Conservation (phyloP, 2,329 filamentous ascomycete genomes). For the Hymenoscyphus scutula region DNA sequence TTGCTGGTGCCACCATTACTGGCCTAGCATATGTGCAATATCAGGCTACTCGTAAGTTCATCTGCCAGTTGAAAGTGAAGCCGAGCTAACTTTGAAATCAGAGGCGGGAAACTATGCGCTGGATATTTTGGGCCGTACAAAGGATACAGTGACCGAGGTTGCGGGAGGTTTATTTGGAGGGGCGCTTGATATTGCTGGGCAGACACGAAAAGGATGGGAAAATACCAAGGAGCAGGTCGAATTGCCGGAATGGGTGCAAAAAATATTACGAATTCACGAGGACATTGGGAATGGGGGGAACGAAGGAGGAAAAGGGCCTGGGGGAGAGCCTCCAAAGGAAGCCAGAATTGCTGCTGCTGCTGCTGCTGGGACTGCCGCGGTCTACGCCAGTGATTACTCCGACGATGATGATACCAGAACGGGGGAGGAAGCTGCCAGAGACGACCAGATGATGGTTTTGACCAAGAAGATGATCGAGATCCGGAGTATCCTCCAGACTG, state of each 20-base stretch:
- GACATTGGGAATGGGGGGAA: conserved; percentile 49
- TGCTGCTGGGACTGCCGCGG: conserved; percentile 67
- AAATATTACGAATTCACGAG: conserved; percentile 63
- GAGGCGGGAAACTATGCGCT: conserved; percentile 75
- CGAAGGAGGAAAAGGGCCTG: conserved; percentile 42
- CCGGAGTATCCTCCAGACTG: conserved; percentile 81
- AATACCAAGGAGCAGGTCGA: conserved; percentile 77
- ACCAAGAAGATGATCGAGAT: conserved; percentile 99
- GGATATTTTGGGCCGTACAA: conserved; percentile 72
- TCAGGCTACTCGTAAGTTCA: conserved; percentile 74
- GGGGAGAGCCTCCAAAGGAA: conserved; percentile 51
- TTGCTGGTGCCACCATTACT: conserved; percentile 83
- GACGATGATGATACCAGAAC: conserved; percentile 62
- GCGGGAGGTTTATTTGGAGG: conserved; percentile 70
- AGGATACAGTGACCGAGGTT: conserved; percentile 66
- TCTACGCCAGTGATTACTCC: conserved; percentile 73
- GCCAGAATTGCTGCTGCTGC: conserved; percentile 59
- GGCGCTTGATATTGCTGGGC: conserved; percentile 71
- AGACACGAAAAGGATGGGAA: conserved; percentile 78
- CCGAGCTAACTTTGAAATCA: conserved; percentile 29
- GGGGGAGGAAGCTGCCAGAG: conserved; percentile 67
- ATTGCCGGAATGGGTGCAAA: conserved; percentile 76
- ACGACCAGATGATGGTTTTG: conserved; percentile 99
- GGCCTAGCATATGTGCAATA: conserved; percentile 93
- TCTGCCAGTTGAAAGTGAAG: background rate